Evolutionary conservation across 2,329 filamentous ascomycete species (phyloP), one percentile per base, ranked within the genome.

Genomic region (Leptographium radiaticola): DNA sequence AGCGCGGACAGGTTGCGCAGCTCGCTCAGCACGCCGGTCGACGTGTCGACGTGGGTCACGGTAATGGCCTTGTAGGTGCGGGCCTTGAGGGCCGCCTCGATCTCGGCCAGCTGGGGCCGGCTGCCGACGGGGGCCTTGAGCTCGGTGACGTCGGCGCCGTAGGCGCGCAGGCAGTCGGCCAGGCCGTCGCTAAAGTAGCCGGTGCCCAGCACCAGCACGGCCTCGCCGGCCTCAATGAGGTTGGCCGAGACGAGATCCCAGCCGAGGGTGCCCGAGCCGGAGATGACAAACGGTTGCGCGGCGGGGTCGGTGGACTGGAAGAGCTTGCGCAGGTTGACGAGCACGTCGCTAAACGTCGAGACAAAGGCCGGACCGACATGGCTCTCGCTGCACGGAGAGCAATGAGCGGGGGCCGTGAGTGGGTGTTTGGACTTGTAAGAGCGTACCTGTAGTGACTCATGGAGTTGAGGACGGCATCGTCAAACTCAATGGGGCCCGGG

Each of bases 211-310:
- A 98, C 90, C 43, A 98, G 79, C 30, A 87, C 93, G 56, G 95
- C 81, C 65, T 98, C 93, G 56, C 87, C 90, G 51, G 83, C 79
- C 73, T 98, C 91, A 57, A 88, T 78, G 58, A 98, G 73, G 74
- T 97, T 98, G 62, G 89, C 85, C n/a, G 89, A 86, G 47, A 97
- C 89, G 56, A 97, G 74, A 67, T 98, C 93, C 93, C 93, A 98
- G 57, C 93, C 93, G 9, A 98, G 77, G 20, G 93, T 98, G 55
- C 93, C 93, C 52, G 90, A 96, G 58, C 93, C 93, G 60, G 89
- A 89, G 68, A 98, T 81, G 67, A 97, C 80, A 66, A 96, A 94
- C 43, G 93, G 90, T 69, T 98, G 93, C 33, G 90, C 83, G 49
- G 81, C 71, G 51, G 89, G 77, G 65, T 90, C 80, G 64, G 83